A percentile compares a stretch with the other conserved stretches of the same genome.
phyloP scores from a whole-genome alignment of 306 rosid species.

The Quercus variabilis region DNA sequence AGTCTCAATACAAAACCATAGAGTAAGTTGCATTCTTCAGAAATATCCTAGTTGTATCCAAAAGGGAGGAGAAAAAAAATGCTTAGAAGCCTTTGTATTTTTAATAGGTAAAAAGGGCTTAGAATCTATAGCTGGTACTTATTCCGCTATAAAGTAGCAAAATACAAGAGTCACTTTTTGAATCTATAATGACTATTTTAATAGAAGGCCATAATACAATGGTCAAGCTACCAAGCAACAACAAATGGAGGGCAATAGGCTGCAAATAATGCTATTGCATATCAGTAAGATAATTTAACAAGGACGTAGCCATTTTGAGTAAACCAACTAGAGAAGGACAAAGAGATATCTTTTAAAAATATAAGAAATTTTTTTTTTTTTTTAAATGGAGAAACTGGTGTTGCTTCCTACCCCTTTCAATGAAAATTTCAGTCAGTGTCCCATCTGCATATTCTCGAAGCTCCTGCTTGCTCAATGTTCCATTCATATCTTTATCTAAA shows the following conservation, averaged over 20 bases:
- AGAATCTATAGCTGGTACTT: neutral
- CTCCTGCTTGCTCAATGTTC: constrained; percentile 93
- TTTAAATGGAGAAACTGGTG: neutral
- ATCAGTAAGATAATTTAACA: neutral
- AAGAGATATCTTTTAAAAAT: neutral
- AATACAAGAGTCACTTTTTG: neutral
- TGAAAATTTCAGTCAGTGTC: constrained; percentile 89
- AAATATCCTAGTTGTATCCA: neutral
- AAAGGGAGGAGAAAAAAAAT: neutral
- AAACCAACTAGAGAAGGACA: neutral
- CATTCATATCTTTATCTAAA: constrained; percentile 78
- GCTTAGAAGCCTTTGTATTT: neutral
- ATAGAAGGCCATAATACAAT: neutral
- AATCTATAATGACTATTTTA: neutral
- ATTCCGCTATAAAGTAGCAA: neutral
- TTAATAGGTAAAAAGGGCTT: neutral
- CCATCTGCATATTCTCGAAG: constrained; percentile 97
- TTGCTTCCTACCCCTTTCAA: constrained; percentile 75
- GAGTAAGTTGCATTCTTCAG: neutral
- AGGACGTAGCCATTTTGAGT: neutral
- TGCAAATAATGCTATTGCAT: neutral
- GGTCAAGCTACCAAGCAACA: neutral
- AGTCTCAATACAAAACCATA: neutral
- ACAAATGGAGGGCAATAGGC: neutral
- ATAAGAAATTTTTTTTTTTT: neutral